Conservation (phyloP, 2,329 filamentous ascomycete species). For the Ceratocystis harringtonii region DNA sequence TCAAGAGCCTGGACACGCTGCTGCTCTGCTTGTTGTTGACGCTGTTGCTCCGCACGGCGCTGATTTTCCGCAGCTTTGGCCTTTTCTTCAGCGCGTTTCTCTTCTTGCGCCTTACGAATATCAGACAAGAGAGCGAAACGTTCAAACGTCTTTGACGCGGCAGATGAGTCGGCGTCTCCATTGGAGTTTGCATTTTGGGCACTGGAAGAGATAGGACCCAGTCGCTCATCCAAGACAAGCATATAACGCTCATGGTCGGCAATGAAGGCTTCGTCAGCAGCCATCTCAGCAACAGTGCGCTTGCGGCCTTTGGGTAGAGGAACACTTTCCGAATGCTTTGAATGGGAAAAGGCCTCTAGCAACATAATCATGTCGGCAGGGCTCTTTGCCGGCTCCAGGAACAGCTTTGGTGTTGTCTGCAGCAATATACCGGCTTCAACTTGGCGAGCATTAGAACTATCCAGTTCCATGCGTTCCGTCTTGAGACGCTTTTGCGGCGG, state of each 20-base stretch:
- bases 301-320: constrained; percentile 82
- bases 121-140: constrained; percentile 82
- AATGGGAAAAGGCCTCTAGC: constrained; percentile 57
- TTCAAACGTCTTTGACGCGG: constrained; percentile 60
- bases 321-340: constrained; percentile 59
- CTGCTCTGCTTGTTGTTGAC: constrained; percentile 32
- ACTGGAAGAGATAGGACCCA: constrained; percentile 44
- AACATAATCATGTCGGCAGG: constrained; percentile 55
- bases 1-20: constrained; percentile 28
- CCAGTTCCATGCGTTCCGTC: constrained; percentile 57
- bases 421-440: constrained; percentile 65
- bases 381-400: constrained; percentile 59
- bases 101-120: constrained; percentile 62
- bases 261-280: constrained; percentile 81
- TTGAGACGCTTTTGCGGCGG: constrained; percentile 54
- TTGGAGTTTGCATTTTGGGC: constrained; percentile 43
- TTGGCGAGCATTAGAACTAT: constrained; percentile 54
- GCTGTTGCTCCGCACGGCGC: constrained; percentile 35
- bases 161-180: constrained; percentile 57
- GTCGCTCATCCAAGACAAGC: constrained; percentile 77
- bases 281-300: constrained; percentile 85
- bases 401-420: constrained; percentile 57
- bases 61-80: constrained; percentile 47
- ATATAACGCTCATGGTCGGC: constrained; percentile 84
- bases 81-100: constrained; percentile 64